Evolutionary conservation across 2,329 filamentous ascomycete genomes (phyloP), one percentile per base, ranked within the genome.

Genomic region (Pestalotiopsis sp.): DNA sequence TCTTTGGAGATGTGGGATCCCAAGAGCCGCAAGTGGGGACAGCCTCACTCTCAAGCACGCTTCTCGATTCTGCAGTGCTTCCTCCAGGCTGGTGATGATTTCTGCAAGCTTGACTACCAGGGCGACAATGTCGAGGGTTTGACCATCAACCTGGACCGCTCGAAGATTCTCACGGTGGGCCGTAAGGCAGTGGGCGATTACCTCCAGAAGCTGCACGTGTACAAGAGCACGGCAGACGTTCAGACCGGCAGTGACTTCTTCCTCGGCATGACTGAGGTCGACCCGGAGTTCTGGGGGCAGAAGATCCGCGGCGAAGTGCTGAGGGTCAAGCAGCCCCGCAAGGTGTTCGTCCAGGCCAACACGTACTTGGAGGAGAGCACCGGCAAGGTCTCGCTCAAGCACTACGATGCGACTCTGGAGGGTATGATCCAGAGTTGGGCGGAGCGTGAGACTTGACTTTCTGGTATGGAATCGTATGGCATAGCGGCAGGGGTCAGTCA

Each of bases 1-100:
- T 92, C 95, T 1, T 87, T 98, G 25, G 95, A 98, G 79, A 94
- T 96, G 86, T 98, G 94, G 94, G 94, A 98, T 76, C 94, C 94
- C 5, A 95, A 95, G 83, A 91, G 88, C 74, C 86, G 90, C 73
- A 97, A 97, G 83, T 97, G 95, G 95, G 95, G 95, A 9, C 95
- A 97, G 80, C 89, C 92, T 72, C 94, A 97, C 78, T 97, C 94
- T 82, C 94, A 97, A 81, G 95, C 94, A 25, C 92, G 95, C 12
- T 98, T 94, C 82, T 93, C 92, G 65, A 97, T 98, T 75, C 84
- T 98, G 56, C 71, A 87, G 77, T 95, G 90, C 74, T 95, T 98
- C 87, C 87, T 98, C 20, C 88, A 92, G 73, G 95, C 94, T 0
- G 93, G 92, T n/a, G 89, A 92, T 68, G 91, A 93, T 76, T 98